These are phyloP conservation scores for Phytophthora lateralis DNA, from an alignment of 352 stramenopile species.

Conservation along the genomic window DNA sequence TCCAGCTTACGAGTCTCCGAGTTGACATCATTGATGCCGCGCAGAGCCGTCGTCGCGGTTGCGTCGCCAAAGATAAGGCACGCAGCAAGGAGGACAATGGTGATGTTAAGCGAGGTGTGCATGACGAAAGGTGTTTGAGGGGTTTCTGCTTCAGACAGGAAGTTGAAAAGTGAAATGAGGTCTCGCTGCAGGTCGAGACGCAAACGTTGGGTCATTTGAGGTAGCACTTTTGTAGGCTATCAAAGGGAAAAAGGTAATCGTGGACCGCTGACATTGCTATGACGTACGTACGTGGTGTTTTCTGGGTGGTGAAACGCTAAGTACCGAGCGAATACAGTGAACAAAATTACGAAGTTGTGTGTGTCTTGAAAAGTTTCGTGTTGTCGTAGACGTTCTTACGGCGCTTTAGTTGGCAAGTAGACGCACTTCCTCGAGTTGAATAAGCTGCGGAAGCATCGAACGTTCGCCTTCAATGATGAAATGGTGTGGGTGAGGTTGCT, in stretches of 20 bases:
- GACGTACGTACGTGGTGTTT: too few species aligned
- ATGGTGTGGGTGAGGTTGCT: slow-evolving; percentile 13
- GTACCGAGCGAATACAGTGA: too few species aligned
- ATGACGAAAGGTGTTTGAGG: slow-evolving; percentile 3
- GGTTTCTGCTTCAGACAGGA: slow-evolving; percentile 2
- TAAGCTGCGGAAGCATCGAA: slow-evolving; percentile 19
- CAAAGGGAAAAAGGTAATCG: too few species aligned
- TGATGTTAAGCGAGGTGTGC: slow-evolving; percentile 5
- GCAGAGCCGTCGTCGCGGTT: neutral
- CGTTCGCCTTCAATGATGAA: slow-evolving; percentile 8
- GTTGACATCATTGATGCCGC: slow-evolving; percentile 3
- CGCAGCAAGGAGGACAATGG: neutral
- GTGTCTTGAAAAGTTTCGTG: too few species aligned
- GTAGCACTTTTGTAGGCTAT: neutral
- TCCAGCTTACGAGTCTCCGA: slow-evolving; percentile 11
- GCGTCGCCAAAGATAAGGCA: slow-evolving; percentile 1
- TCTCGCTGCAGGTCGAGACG: neutral
- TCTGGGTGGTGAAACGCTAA: too few species aligned
- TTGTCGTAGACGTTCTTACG: neutral
- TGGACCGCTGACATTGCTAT: too few species aligned
- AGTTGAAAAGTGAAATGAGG: slow-evolving; percentile 13
- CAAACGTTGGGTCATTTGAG: neutral
- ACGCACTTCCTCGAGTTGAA: slow-evolving; percentile 17
- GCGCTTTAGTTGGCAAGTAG: slow-evolving; percentile 3
- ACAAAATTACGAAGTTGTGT: too few species aligned